Evolutionary conservation across 768 basidiomycete genomes (phyloP), one percentile per base, ranked within the genome.

Genomic region (Macrolepiota albuminosa): DNA sequence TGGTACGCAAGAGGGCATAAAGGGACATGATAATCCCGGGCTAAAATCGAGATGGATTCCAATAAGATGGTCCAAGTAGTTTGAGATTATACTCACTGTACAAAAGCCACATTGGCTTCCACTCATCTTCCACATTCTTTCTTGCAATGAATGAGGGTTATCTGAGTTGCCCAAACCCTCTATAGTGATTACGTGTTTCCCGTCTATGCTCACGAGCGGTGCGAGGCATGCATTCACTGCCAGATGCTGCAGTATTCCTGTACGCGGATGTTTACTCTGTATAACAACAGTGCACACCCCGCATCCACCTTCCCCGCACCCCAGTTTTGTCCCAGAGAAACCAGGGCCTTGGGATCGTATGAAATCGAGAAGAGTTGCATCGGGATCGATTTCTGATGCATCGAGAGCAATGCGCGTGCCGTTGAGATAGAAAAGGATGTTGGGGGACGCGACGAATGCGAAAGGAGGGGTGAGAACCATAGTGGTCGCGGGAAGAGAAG

Each of bases 121-220:
- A 48, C 63, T 64, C 63, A 64, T 58, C 57, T 61, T 64, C 63
- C 63, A 64, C 60, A 64, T 59, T 46, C 63, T 58, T 51, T 64
- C 63, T 31, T 64, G 63, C 33, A 64, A 31, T 26, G 63, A 60
- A 47, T 64, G 63, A 13, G 63, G 63, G 29, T 64, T 64, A 40
- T 64, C 63, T 5, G 63, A 58, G 36, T 61, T 45, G 2, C 63
- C 63, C 37, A 64, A 24, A 21, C 63, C 63, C 33, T 64, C 63
- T 4, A 64, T 40, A 3, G 63, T 64, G 24, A 64, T 64, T 21
- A 64, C 51, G 46, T 64, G 63, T 54, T 64, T 64, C 24, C 63
- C 63, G 18, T 64, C 63, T 13, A 64, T 54, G 43, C 60, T 64
- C 50, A 64, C 45, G n/a, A 64, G 51, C 9, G 63, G 63, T 6